Conservation (phyloP, 2,329 filamentous ascomycete species). For the Venturia carpophila region DNA sequence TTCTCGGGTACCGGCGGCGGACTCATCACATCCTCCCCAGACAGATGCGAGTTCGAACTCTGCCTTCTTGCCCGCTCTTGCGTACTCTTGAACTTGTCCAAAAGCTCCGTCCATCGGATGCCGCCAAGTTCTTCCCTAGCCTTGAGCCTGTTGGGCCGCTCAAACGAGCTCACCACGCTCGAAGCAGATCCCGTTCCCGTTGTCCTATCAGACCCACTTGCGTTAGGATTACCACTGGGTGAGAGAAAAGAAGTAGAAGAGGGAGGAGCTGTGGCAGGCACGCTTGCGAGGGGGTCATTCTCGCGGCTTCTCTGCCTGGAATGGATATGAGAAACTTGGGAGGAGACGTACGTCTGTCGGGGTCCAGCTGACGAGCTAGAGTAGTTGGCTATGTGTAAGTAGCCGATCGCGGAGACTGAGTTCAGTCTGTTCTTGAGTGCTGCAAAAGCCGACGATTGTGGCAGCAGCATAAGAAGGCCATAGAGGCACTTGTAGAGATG, state of each 20-base stretch:
- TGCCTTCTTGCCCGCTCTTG: constrained; percentile 72
- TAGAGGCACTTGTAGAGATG: constrained; percentile 97
- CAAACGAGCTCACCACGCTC: constrained; percentile 35
- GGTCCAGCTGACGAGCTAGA: constrained; percentile 7
- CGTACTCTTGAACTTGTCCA: constrained; percentile 89
- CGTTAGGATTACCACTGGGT: constrained; percentile 8
- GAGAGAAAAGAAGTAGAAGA: constrained; percentile 20
- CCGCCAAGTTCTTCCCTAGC: constrained; percentile 63
- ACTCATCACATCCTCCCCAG: not conserved
- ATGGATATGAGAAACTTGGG: constrained; percentile 26
- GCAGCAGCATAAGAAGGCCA: constrained; percentile 93
- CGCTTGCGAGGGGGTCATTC: constrained; percentile 27
- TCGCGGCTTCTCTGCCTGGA: constrained; percentile 37
- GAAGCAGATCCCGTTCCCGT: constrained; percentile 38
- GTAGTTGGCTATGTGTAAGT: constrained; percentile 68
- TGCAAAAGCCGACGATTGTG: constrained; percentile 93
- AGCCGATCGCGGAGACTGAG: constrained; percentile 93
- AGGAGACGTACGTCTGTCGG: constrained; percentile 51
- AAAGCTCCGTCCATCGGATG: constrained; percentile 84
- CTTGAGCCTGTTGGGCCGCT: constrained; percentile 64
- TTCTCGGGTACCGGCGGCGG: constrained; percentile 17
- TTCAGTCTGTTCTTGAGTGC: constrained; percentile 94
- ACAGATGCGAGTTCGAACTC: not conserved
- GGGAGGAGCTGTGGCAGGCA: constrained; percentile 19
- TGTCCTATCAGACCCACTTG: constrained; percentile 19